phyloP scores from a whole-genome alignment of 192 early-diverging fungal species.

The Podila horticola region DNA sequence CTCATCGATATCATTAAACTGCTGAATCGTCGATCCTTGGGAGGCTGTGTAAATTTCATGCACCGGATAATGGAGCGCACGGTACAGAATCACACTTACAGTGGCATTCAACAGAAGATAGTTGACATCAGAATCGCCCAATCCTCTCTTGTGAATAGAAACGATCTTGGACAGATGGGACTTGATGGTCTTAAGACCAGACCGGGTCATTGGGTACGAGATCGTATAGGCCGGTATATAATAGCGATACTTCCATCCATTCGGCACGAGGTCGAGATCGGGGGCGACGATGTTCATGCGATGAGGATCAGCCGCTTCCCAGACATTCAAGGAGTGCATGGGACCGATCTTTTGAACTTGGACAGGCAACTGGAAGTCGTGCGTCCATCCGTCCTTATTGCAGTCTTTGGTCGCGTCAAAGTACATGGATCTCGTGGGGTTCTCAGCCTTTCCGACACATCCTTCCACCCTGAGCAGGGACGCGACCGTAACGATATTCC shows the following conservation, averaged over 20 bases:
- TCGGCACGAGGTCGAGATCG: not conserved
- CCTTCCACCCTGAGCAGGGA: not conserved
- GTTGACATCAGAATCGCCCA: not conserved
- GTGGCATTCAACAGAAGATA: not conserved
- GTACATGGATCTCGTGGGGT: constrained; percentile 2
- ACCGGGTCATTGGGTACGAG: not conserved
- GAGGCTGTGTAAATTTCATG: not conserved
- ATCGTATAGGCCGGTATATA: not conserved
- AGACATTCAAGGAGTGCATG: not conserved
- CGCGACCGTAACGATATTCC: not conserved
- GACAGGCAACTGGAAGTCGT: not conserved
- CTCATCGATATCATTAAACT: not conserved
- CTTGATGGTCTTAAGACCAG: not conserved
- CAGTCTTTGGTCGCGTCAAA: not conserved
- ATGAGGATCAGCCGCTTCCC: not conserved
- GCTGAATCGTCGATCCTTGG: not conserved
- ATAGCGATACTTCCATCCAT: not conserved
- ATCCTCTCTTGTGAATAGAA: not conserved
- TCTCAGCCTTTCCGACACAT: not conserved
- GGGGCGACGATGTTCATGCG: not conserved
- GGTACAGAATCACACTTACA: not conserved
- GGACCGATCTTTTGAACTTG: not conserved
- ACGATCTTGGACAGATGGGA: not conserved
- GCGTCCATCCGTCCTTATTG: not conserved
- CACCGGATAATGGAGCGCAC: not conserved